These are phyloP conservation scores for Candida saitoana DNA, from an alignment of 805 yeast species.

Conservation along the genomic window DNA sequence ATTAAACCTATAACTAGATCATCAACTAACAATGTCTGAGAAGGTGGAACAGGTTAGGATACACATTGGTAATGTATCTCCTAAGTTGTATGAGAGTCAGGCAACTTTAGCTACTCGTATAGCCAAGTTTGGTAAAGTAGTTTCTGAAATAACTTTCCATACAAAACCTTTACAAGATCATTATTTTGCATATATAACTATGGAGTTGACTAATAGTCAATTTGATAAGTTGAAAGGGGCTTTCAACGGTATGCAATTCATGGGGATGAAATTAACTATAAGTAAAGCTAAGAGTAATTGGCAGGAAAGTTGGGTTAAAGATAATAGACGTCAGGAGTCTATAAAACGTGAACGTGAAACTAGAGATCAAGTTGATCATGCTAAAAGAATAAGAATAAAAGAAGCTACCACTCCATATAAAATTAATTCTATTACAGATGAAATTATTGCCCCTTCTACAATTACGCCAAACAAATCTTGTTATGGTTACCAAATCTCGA, in stretches of 20 bases:
- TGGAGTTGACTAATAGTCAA: constrained; percentile 46
- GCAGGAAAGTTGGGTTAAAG: constrained; percentile 42
- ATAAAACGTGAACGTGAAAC: constrained; percentile 22
- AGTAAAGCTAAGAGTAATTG: constrained; percentile 60
- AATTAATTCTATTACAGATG: constrained; percentile 20
- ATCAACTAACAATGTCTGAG: neutral
- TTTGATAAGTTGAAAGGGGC: constrained; percentile 50
- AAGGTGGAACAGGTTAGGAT: constrained; percentile 26
- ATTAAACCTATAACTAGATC: neutral
- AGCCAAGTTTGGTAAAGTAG: constrained; percentile 56
- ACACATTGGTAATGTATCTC: constrained; percentile 68
- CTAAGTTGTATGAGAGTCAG: constrained; percentile 42
- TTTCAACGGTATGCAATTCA: constrained; percentile 68
- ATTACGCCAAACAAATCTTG: constrained; percentile 10
- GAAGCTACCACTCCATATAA: constrained; percentile 33
- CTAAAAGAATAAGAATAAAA: constrained; percentile 37
- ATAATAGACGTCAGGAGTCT: constrained; percentile 38
- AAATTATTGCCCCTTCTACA: constrained; percentile 11
- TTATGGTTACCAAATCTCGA: constrained; percentile 29
- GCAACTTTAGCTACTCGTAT: constrained; percentile 53
- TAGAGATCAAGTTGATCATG: constrained; percentile 29
- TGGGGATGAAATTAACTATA: constrained; percentile 64
- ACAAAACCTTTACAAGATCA: constrained; percentile 52
- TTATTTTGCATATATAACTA: constrained; percentile 63
- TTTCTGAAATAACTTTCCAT: constrained; percentile 45